Evolutionary conservation across 768 basidiomycete species (phyloP).

Genomic region (Russula brevipes): DNA sequence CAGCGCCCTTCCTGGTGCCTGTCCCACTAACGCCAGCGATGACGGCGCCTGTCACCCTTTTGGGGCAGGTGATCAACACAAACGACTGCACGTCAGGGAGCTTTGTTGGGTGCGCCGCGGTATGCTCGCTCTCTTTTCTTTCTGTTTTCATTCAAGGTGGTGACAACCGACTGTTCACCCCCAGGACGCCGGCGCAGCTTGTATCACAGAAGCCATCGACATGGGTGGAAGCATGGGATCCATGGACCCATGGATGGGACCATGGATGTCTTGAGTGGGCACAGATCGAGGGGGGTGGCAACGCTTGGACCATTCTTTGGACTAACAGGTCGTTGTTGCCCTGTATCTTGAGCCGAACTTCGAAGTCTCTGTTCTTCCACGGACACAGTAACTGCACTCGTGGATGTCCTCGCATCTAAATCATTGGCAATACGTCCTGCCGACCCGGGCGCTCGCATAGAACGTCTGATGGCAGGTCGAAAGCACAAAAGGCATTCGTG

Average conservation of each 20-base stretch:
- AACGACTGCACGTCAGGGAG: background rate
- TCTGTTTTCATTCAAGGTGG: background rate
- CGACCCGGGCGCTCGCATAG: background rate
- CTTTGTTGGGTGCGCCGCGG: slow-evolving; percentile 18
- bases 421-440: background rate
- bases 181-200: slow-evolving; percentile 13
- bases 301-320: background rate
- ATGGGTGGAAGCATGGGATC: background rate
- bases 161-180: background rate
- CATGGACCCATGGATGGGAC: background rate
- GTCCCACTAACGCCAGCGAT: background rate
- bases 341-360: background rate
- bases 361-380: background rate
- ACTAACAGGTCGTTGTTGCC: background rate
- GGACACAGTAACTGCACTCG: too few species aligned
- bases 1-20: slow-evolving; percentile 15
- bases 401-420: background rate
- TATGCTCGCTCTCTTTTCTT: background rate
- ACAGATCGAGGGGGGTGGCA: background rate
- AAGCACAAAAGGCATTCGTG: too few species aligned
- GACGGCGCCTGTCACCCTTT: background rate
- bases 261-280: background rate
- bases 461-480: background rate
- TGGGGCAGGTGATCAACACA: slow-evolving; percentile 5
- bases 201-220: slow-evolving; percentile 7